Evolutionary conservation across 164 flowering plant species (phyloP).

Genomic region (Macadamia integrifolia): DNA sequence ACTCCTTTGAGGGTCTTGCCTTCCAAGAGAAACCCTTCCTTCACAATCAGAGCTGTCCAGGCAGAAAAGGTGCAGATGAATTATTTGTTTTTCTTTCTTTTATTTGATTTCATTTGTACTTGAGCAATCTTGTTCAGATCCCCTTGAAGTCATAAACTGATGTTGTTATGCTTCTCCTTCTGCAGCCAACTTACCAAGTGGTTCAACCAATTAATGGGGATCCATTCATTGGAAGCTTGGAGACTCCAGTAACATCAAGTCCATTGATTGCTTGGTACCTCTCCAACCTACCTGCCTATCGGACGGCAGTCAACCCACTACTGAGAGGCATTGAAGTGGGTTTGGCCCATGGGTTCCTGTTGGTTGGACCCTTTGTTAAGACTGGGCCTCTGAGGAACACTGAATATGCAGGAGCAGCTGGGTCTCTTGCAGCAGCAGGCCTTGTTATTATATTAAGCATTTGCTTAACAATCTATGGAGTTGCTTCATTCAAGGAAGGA

Average conservation of each 20-base stretch:
- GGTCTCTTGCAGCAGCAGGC: conserved; percentile 81
- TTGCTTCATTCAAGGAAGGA: conserved; percentile 66
- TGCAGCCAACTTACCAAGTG: conserved; percentile 94
- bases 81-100: too few species aligned
- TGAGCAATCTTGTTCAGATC: too few species aligned
- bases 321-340: conserved; percentile 90
- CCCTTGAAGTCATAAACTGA: too few species aligned
- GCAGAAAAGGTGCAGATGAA: conserved; percentile 42
- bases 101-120: too few species aligned
- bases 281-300: conserved; percentile 90
- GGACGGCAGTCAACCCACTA: conserved; percentile 92
- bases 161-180: conserved; percentile 16
- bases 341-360: conserved; percentile 80
- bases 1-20: conserved; percentile 37
- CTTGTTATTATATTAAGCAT: conserved; percentile 76
- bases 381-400: conserved; percentile 91
- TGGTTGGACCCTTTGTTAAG: conserved; percentile 91
- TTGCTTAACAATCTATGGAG: conserved; percentile 78
- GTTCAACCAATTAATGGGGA: conserved; percentile 92
- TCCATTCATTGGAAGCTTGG: conserved; percentile 94
- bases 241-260: conserved; percentile 96
- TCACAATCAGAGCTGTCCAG: conserved; percentile 52
- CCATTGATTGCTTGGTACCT: conserved; percentile 96
- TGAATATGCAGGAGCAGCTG: conserved; percentile 59
- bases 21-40: conserved; percentile 29